A percentile compares a stretch with the other conserved stretches of the same genome.
phyloP scores from a whole-genome alignment of 345 rosid genomes.

The Excoecaria agallocha region DNA sequence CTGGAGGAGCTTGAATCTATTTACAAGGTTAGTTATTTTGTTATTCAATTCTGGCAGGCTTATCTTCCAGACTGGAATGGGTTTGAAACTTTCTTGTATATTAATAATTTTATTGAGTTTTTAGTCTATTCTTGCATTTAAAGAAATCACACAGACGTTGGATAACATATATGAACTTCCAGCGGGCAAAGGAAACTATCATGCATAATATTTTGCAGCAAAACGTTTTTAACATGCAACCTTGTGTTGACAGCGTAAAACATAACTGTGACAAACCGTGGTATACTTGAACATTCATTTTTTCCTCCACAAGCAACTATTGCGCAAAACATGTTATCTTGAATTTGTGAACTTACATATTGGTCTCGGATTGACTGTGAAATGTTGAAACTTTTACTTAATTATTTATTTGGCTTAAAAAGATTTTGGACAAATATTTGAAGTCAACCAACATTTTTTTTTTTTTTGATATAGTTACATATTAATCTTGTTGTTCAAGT shows the following conservation, averaged over 20 bases:
- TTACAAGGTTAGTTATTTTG: constrained; percentile 62
- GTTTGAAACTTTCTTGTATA: background rate
- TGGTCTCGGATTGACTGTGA: too few relatives aligned
- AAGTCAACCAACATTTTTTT: background rate
- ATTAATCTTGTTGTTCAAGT: background rate
- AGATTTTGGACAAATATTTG: background rate
- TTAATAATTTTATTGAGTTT: background rate
- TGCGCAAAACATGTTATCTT: background rate
- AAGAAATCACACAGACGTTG: background rate
- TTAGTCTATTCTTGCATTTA: background rate
- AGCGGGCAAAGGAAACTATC: too few relatives aligned
- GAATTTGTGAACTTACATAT: too few relatives aligned
- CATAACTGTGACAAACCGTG: background rate
- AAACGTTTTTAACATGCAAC: background rate
- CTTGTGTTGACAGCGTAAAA: background rate
- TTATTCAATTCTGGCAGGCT: background rate
- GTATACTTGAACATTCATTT: background rate
- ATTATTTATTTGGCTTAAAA: background rate
- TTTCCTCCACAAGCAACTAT: background rate
- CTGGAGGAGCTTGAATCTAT: constrained; percentile 90
- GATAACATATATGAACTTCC: background rate
- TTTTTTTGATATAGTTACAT: background rate
- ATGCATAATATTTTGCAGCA: background rate
- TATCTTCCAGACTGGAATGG: background rate
- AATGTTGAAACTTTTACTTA: background rate